Evolutionary conservation across 1,139 yeast genomes (phyloP).

Genomic region (Scheffersomyces illinoinensis): DNA sequence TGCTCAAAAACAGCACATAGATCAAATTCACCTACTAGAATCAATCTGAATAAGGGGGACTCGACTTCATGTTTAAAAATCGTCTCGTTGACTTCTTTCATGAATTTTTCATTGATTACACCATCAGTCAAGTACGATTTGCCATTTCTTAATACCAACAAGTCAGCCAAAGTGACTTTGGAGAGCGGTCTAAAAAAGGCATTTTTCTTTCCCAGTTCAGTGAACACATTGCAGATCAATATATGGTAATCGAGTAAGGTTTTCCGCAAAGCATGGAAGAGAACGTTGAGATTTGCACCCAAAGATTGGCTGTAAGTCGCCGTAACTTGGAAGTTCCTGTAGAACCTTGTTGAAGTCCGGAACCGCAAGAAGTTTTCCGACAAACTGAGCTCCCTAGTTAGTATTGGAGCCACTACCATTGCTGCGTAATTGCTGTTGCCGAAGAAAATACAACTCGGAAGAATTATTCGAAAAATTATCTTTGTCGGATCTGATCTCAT

Average conservation of each 20-base stretch:
- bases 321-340: constrained; percentile 35
- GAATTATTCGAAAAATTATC: background rate
- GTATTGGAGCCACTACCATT: constrained; percentile 7
- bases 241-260: constrained; percentile 37
- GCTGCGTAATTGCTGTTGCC: background rate
- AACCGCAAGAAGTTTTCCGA: constrained; percentile 40
- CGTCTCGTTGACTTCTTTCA: constrained; percentile 25
- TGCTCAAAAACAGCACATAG: constrained; percentile 39
- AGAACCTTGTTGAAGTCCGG: constrained; percentile 31
- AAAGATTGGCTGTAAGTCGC: constrained; percentile 32
- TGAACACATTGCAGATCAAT: constrained; percentile 32
- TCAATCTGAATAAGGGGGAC: constrained; percentile 32
- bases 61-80: constrained; percentile 25
- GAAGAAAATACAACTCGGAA: background rate
- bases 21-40: constrained; percentile 23
- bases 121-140: constrained; percentile 16
- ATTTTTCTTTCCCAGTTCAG: constrained; percentile 10
- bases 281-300: constrained; percentile 10
- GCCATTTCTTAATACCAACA: constrained; percentile 18
- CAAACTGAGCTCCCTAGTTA: constrained; percentile 27
- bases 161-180: constrained; percentile 22
- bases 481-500: background rate
- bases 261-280: constrained; percentile 32
- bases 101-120: constrained; percentile 25
- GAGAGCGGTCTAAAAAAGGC: constrained; percentile 27